phyloP scores from a whole-genome alignment of 352 stramenopile species.

The Phytopythium chamaehyphon region DNA sequence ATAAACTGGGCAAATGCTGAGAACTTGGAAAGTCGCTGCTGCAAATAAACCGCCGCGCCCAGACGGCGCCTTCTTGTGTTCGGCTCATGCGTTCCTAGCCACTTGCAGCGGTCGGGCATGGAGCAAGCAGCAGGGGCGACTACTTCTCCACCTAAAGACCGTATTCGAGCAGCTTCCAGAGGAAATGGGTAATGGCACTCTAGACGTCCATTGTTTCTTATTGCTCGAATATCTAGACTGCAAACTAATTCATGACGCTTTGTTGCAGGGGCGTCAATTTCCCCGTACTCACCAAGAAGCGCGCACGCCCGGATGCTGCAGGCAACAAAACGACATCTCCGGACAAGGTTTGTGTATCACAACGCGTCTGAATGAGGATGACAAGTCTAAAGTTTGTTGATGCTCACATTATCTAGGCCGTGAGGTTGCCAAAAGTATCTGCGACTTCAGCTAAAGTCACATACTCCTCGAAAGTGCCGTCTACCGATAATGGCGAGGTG shows the following conservation, averaged over 20 bases:
- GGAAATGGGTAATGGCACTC: background rate
- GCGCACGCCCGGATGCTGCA: background rate
- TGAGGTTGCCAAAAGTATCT: no score
- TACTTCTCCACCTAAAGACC: slow-evolving; percentile 1
- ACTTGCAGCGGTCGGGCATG: background rate
- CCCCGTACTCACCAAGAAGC: slow-evolving; percentile 7
- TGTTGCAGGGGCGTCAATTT: background rate
- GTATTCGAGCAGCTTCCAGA: background rate
- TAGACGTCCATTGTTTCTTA: no score
- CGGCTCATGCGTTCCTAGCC: no score
- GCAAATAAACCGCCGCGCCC: background rate
- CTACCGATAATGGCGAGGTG: slow-evolving; percentile 7
- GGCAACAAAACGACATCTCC: background rate
- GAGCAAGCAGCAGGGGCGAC: slow-evolving; percentile 3
- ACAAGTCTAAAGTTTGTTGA: no score
- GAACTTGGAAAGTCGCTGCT: background rate
- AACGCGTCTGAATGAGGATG: no score
- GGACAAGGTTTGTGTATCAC: background rate
- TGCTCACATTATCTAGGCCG: no score
- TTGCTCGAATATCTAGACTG: no score
- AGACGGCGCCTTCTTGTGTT: background rate
- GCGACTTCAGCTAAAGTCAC: no score
- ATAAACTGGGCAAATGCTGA: background rate
- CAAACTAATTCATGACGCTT: no score
- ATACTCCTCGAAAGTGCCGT: no score